These are phyloP conservation scores for Isoetes taiwanensis DNA, from an alignment of 75 land plant genomes.

Conservation along the genomic window DNA sequence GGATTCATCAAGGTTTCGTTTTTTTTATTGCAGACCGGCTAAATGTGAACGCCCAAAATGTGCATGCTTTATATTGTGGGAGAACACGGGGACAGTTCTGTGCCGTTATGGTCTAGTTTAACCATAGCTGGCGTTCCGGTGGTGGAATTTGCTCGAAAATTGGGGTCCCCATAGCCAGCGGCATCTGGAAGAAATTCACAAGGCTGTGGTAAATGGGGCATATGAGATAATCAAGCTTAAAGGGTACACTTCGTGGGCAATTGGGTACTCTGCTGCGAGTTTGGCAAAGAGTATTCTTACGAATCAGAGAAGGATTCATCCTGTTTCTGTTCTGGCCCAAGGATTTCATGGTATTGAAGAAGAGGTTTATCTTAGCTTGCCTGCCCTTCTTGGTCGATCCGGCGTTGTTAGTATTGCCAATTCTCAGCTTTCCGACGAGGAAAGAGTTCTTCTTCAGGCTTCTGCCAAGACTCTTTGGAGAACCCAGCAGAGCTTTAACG, in stretches of 20 bases:
- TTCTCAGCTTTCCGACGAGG: constrained; percentile 46
- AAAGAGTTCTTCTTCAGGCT: constrained; percentile 19
- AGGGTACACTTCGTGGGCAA: constrained; percentile 87
- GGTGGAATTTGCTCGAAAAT: constrained; percentile 30
- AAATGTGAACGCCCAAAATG: constrained; percentile 82
- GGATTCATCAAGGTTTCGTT: constrained; percentile 70
- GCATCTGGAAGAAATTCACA: constrained; percentile 40
- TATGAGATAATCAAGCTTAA: constrained; percentile 73
- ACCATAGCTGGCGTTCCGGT: constrained; percentile 64
- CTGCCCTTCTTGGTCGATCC: constrained; percentile 53
- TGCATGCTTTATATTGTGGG: constrained; percentile 72
- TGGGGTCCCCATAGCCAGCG: constrained; percentile 25
- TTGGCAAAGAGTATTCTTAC: constrained; percentile 42
- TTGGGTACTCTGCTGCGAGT: constrained; percentile 73
- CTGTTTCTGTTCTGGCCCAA: constrained; percentile 71
- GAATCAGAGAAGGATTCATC: constrained; percentile 58
- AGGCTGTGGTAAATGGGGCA: constrained; percentile 43
- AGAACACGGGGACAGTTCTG: constrained; percentile 88
- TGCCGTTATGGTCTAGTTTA: constrained; percentile 84
- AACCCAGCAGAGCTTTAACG: constrained; percentile 37
- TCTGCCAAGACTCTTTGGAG: constrained; percentile 53
- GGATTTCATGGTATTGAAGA: constrained; percentile 58
- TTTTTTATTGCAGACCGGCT: constrained; percentile 59
- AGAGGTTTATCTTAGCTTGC: constrained; percentile 66
- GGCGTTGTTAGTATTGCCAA: constrained; percentile 52